A percentile compares a stretch with the other conserved stretches of the same genome.
phyloP scores from a whole-genome alignment of 495 filamentous ascomycete genomes.

The Thermochaetoides thermophila region DNA sequence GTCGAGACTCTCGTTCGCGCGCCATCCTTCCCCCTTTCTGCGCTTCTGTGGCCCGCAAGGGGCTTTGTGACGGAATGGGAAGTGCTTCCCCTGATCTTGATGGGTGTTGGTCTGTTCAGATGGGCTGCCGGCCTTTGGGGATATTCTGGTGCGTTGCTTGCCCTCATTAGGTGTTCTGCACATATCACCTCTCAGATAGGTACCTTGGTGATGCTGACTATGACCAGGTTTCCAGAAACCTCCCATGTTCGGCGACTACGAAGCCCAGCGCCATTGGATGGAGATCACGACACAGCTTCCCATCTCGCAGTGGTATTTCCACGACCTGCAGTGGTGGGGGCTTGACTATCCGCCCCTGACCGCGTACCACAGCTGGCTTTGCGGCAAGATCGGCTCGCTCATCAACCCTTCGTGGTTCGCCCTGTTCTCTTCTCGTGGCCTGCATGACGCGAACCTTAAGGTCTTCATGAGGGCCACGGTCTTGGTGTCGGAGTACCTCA shows the following conservation, averaged over 20 bases:
- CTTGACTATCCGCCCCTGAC: constrained; percentile 95
- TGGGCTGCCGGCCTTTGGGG: constrained; percentile 89
- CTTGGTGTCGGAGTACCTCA: constrained; percentile 73
- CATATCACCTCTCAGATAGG: no score
- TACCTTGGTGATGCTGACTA: constrained; percentile 3
- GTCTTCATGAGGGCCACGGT: constrained; percentile 91
- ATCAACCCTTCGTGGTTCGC: constrained; percentile 81
- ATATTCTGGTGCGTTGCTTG: constrained; percentile 75
- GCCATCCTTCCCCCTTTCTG: constrained; percentile 68
- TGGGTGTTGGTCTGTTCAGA: constrained; percentile 79
- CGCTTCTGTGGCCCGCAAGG: constrained; percentile 82
- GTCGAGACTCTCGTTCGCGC: constrained; percentile 23
- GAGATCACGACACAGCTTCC: constrained; percentile 83
- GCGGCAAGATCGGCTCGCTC: constrained; percentile 68
- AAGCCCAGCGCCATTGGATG: constrained; percentile 98
- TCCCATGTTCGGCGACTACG: constrained; percentile 93
- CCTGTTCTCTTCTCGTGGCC: constrained; percentile 68
- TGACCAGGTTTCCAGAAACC: constrained; percentile 55
- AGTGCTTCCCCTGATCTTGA: constrained; percentile 69
- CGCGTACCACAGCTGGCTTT: constrained; percentile 90
- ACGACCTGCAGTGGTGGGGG: constrained; percentile 94
- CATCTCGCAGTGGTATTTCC: constrained; percentile 90
- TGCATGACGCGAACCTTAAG: constrained; percentile 67
- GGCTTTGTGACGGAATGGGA: constrained; percentile 85
- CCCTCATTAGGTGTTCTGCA: no score